A percentile compares a stretch with the other conserved stretches of the same genome.
These are phyloP conservation scores for Nakaseomyces uthaithaninus DNA, from an alignment of 1,139 yeast species.

Conservation along the genomic window DNA sequence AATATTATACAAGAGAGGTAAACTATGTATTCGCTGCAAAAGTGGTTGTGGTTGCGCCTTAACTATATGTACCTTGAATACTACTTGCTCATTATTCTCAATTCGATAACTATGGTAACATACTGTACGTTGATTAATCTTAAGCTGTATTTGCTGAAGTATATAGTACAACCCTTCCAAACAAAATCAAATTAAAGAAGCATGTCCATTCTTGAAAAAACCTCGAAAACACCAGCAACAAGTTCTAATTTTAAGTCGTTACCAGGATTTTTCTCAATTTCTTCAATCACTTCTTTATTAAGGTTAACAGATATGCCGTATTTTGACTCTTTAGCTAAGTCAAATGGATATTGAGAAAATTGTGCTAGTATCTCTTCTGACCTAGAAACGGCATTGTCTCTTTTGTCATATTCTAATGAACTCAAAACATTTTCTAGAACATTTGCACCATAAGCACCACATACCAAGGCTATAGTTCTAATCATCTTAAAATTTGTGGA, in stretches of 20 bases:
- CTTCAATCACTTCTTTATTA: constrained; percentile 57
- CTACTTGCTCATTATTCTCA: too few relatives aligned
- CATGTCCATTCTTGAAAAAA: constrained; percentile 43
- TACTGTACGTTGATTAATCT: too few relatives aligned
- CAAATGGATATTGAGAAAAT: constrained; percentile 83
- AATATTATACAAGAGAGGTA: neutral
- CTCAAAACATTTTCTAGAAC: constrained; percentile 86
- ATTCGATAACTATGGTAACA: too few relatives aligned
- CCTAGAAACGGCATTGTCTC: constrained; percentile 88
- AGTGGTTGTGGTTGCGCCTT: too few relatives aligned
- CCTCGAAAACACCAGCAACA: constrained; percentile 72
- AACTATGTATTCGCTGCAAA: too few relatives aligned
- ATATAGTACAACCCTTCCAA: too few relatives aligned
- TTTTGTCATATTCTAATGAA: constrained; percentile 71
- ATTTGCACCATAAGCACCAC: constrained; percentile 92
- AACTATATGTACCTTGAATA: too few relatives aligned
- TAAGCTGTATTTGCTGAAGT: too few relatives aligned
- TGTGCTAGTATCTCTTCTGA: constrained; percentile 84
- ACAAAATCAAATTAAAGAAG: constrained; percentile 16
- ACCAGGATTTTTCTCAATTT: constrained; percentile 48
- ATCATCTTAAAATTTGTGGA: constrained; percentile 61
- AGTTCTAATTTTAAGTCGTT: constrained; percentile 75
- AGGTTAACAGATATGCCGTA: constrained; percentile 74
- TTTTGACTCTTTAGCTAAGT: constrained; percentile 44
- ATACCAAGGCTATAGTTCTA: constrained; percentile 73